Evolutionary conservation across 768 basidiomycete species (phyloP), one percentile per base, ranked within the genome.

Genomic region (Trametes punicea): DNA sequence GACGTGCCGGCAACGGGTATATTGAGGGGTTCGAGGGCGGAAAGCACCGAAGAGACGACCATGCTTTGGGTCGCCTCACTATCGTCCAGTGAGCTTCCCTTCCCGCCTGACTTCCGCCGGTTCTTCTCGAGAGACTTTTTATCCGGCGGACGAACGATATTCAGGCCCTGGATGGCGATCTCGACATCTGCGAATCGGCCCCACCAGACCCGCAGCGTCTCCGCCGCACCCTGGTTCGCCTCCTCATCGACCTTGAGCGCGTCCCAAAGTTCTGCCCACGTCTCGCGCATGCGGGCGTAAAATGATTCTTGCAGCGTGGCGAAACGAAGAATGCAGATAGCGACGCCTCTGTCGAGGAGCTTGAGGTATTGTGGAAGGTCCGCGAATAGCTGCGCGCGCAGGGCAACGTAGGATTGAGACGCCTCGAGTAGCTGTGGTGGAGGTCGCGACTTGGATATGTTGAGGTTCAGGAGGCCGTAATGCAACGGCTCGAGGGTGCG

Each of bases 191-290:
- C 74, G 82, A 83, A 92, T 15, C 90, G 73, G 34, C 74, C 73
- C 65, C 76, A 74, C 90, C 90, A 93, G 9, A 90, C 86, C 0
- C 75, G 75, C 25, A 84, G 65, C 20, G 90, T 92, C 74, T 91
- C 90, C 8, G 76, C 78, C 5, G 78, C 77, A 6, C 83, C 85
- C 0, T 79, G 83, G 58, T 85, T 85, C 62, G 67, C 66, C 57
- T 74, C 74, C 46, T 67, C 69, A 30, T 69, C 71, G 13, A 69
- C 67, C 46, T 70, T 68, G 40, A 72, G 64, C 20, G 73, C 88
- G 57, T 91, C 87, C 90, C 90, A 93, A n/a, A 93, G 71, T n/a
- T 83, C 84, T 2, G 75, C 78, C 90, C 90, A 93, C 26, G 79
- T 74, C 46, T 82, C 81, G 39, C 79, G 75, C 6, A 88, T 78